phyloP scores from a whole-genome alignment of 768 basidiomycete genomes.

The Russula ochroleuca region DNA sequence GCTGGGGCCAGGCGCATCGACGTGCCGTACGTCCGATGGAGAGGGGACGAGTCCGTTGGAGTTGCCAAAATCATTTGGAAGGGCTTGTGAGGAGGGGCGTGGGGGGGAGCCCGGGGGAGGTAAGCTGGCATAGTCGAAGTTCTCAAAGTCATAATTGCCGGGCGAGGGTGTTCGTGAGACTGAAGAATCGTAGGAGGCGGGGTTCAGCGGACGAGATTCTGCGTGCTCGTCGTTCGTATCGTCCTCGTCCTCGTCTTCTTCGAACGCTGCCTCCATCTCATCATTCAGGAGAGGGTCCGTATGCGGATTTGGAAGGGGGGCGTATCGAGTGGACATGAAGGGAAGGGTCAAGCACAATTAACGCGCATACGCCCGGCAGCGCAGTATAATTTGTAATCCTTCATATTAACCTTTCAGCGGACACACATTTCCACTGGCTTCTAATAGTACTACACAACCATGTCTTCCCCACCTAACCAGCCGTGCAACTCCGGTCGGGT shows the following conservation, averaged over 20 bases:
- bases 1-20: constrained; percentile 35
- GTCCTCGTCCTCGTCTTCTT: constrained; percentile 58
- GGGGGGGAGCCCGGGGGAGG: constrained; percentile 86
- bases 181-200: constrained; percentile 29
- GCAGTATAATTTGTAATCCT: constrained; percentile 3
- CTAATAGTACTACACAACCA: constrained; percentile 2
- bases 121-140: constrained; percentile 64
- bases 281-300: constrained; percentile 45
- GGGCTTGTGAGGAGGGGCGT: constrained; percentile 52
- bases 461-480: constrained; percentile 14
- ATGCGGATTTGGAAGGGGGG: constrained; percentile 57
- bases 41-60: constrained; percentile 66
- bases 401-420: not conserved
- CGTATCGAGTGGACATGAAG: constrained; percentile 57
- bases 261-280: constrained; percentile 87
- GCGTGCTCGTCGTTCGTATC: constrained; percentile 52
- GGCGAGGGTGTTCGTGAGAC: constrained; percentile 29
- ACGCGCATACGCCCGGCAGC: not conserved
- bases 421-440: not conserved
- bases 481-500: not conserved
- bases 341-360: not conserved
- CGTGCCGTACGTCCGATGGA: constrained; percentile 34
- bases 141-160: constrained; percentile 72
- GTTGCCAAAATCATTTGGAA: constrained; percentile 71
- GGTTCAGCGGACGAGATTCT: constrained; percentile 53